Evolutionary conservation across 805 yeast species (phyloP).

Genomic region (Barnettozyma botsteinii): DNA sequence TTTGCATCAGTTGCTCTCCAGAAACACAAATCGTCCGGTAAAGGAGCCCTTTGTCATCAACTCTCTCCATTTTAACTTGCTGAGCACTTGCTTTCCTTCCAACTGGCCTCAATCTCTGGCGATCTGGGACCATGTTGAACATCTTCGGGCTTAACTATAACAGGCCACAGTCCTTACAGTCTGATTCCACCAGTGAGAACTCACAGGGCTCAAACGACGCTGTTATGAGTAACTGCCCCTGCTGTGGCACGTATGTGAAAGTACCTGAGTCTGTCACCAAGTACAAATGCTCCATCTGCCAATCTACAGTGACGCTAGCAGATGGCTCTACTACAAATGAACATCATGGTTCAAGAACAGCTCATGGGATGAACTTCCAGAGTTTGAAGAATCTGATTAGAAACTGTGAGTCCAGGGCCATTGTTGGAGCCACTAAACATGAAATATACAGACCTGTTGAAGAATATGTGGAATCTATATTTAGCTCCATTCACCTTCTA

Average conservation of each 20-base stretch:
- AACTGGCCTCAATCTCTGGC: neutral
- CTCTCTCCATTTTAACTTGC: too few species aligned
- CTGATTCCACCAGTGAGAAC: conserved; percentile 6
- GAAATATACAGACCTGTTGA: conserved; percentile 46
- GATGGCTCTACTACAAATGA: neutral
- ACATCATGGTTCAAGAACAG: neutral
- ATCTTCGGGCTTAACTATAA: neutral
- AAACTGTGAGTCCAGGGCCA: conserved; percentile 5
- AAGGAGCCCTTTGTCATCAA: too few species aligned
- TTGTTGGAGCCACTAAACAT: conserved; percentile 11
- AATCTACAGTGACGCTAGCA: conserved; percentile 36
- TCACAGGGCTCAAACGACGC: conserved; percentile 2
- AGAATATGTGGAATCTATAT: conserved; percentile 38
- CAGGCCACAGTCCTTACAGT: neutral
- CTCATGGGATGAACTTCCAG: conserved; percentile 3
- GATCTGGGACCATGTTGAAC: neutral
- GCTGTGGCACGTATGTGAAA: conserved; percentile 42
- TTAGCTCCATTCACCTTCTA: conserved; percentile 41
- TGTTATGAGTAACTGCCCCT: conserved; percentile 30
- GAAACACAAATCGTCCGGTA: too few species aligned
- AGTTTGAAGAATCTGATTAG: conserved; percentile 4
- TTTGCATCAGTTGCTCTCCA: too few species aligned
- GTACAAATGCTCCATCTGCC: conserved; percentile 60
- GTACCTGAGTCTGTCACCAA: conserved; percentile 32
- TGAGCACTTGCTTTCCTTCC: neutral